A percentile compares a stretch with the other conserved stretches of the same genome.
Conservation (phyloP, 176 grass and related monocot species). For the Carex scoparia region DNA sequence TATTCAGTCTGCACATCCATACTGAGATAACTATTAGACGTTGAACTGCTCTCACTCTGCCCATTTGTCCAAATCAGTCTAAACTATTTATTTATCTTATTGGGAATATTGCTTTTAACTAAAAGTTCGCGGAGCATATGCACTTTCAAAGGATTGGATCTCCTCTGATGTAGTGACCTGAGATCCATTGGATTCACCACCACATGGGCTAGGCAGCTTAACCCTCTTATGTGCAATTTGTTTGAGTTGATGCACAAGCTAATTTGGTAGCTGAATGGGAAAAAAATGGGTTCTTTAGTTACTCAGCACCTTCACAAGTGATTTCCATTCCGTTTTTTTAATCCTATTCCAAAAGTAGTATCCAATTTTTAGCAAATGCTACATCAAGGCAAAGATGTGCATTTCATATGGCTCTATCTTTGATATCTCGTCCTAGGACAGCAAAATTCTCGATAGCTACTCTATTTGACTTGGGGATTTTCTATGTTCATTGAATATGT, state of each 20-base stretch:
- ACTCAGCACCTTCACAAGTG: neutral
- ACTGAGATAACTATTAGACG: neutral
- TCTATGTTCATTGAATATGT: neutral
- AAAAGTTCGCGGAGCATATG: neutral
- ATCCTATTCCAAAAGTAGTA: neutral
- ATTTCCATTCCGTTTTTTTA: neutral
- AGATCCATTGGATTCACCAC: neutral
- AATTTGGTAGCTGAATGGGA: neutral
- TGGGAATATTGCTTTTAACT: neutral
- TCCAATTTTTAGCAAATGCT: neutral
- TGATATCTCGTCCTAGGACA: neutral
- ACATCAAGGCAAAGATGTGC: neutral
- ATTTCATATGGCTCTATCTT: neutral
- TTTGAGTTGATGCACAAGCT: neutral
- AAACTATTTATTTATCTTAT: neutral
- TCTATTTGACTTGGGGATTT: neutral
- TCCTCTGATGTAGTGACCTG: neutral
- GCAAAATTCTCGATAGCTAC: neutral
- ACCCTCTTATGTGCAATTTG: neutral
- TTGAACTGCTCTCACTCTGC: neutral
- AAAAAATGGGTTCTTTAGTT: neutral
- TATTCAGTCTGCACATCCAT: neutral
- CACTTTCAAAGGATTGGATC: neutral
- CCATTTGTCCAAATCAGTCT: neutral
- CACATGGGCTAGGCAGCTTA: neutral